Conservation (phyloP, 257 asterid species). For the Scutellaria barbata region DNA sequence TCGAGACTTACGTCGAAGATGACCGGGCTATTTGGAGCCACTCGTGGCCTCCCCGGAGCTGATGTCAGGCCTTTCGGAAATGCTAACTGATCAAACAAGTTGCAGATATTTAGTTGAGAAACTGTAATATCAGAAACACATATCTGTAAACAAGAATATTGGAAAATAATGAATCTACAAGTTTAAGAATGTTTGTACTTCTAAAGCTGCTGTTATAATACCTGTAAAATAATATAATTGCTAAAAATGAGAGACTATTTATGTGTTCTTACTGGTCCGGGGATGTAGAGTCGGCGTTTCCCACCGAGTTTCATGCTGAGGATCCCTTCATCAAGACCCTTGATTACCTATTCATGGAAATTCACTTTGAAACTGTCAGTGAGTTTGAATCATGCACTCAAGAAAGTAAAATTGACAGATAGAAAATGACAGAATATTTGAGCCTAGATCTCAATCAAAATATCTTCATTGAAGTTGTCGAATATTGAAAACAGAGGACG, state of each 20-base stretch:
- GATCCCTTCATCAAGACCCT: constrained; percentile 97
- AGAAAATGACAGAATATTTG: not conserved
- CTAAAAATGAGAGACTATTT: not conserved
- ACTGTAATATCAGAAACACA: not conserved
- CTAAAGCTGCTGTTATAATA: not conserved
- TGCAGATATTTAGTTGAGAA: not conserved
- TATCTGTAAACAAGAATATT: not conserved
- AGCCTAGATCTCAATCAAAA: constrained; percentile 7
- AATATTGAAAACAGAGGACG: not conserved
- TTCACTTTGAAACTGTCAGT: constrained; percentile 22
- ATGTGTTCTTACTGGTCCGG: constrained; percentile 76
- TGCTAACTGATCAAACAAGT: constrained; percentile 64
- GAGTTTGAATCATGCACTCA: not conserved
- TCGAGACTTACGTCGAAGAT: constrained; percentile 86
- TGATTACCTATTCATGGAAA: constrained; percentile 62
- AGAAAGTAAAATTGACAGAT: not conserved
- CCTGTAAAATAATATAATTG: not conserved
- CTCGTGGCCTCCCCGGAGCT: constrained; percentile 98
- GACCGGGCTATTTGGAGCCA: constrained; percentile 86
- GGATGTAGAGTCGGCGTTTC: constrained; percentile 84
- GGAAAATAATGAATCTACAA: not conserved
- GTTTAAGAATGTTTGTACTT: too few species aligned
- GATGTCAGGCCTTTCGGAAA: constrained; percentile 90
- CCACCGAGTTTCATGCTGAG: constrained; percentile 96
- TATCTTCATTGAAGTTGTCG: not conserved